Evolutionary conservation across 116 monocot species (phyloP), one percentile per base, ranked within the genome.

Genomic region (Trichopus zeylanicus): DNA sequence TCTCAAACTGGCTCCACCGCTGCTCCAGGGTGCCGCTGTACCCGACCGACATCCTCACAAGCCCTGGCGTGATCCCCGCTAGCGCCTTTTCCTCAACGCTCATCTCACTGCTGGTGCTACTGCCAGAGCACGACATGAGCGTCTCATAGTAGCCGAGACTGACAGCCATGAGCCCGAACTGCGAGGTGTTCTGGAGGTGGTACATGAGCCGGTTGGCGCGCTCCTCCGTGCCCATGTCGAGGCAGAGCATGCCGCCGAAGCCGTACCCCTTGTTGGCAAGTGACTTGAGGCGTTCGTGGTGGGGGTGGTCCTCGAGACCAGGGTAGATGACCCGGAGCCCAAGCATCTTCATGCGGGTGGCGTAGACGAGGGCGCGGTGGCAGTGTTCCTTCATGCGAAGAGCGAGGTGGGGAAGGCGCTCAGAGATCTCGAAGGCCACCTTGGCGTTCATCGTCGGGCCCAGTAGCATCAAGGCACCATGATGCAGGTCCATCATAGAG

Each of bases 401-500:
- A 51, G 80, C 19, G 7, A 94, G 81, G 74, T 94, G 94, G 15
- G 94, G 89, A 24, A 94, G 86, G 9, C 94, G 73, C 70, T 89
- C 94, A 4, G 89, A 68, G 23, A 94, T 60, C 69, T 94, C 89
- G 74, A 94, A 94, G 7, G 86, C 89, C n/a, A 95, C 86, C 64
- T 95, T 95, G 13, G 89, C 83, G 70, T 95, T 89, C 94, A 89
- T 95, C 2, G 94, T 95, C 2, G 94, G 94, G 4, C 94, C 94
- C 0, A 81, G 80, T 4, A 95, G 76, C 94, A 95, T 81, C 55
- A 95, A 80, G 5, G 89, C 71, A 1, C 94, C 89, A 22, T 81
- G 42, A 16, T 89, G 89, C 7, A 86, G 83, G 76, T 89, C 86
- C 94, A 95, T 89, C 94, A 89, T 95, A 31, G 86, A 75, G 72